These are phyloP conservation scores for Taphrina communis DNA, from an alignment of 1,139 yeast species.

Conservation along the genomic window DNA sequence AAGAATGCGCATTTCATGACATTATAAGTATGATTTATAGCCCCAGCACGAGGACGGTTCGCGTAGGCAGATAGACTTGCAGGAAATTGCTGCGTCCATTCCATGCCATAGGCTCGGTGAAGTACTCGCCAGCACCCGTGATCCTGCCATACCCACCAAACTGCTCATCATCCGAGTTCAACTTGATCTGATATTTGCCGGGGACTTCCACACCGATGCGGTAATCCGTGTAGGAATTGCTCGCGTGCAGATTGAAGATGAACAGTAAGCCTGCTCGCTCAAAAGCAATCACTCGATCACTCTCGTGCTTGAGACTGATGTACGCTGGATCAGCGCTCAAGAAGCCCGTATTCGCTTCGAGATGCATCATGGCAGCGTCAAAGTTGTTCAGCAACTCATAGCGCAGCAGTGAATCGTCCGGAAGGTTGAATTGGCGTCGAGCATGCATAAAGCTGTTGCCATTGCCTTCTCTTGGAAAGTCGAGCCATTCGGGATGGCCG, in stretches of 20 bases:
- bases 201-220: slow-evolving; percentile 83
- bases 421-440: slow-evolving; percentile 87
- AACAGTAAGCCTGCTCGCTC: slow-evolving; percentile 87
- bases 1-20: background rate
- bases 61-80: slow-evolving; percentile 80
- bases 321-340: slow-evolving; percentile 72
- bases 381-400: slow-evolving; percentile 78
- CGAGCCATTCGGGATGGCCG: slow-evolving; percentile 99
- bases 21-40: background rate
- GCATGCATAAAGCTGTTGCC: slow-evolving; percentile 90
- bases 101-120: slow-evolving; percentile 79
- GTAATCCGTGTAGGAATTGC: slow-evolving; percentile 74
- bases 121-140: slow-evolving; percentile 59
- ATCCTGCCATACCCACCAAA: slow-evolving; percentile 86
- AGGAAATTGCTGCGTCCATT: slow-evolving; percentile 75
- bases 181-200: slow-evolving; percentile 75
- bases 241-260: slow-evolving; percentile 87
- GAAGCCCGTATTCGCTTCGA: slow-evolving; percentile 74
- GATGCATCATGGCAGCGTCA: slow-evolving; percentile 81
- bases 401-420: slow-evolving; percentile 77
- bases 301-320: slow-evolving; percentile 83
- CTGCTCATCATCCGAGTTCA: slow-evolving; percentile 69
- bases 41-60: slow-evolving; percentile 76
- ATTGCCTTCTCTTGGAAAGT: slow-evolving; percentile 91
- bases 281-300: slow-evolving; percentile 84